A percentile compares a stretch with the other conserved stretches of the same genome.
Evolutionary conservation across 495 filamentous ascomycete species (phyloP).

Genomic region (Friedmanniomyces endolithicus): DNA sequence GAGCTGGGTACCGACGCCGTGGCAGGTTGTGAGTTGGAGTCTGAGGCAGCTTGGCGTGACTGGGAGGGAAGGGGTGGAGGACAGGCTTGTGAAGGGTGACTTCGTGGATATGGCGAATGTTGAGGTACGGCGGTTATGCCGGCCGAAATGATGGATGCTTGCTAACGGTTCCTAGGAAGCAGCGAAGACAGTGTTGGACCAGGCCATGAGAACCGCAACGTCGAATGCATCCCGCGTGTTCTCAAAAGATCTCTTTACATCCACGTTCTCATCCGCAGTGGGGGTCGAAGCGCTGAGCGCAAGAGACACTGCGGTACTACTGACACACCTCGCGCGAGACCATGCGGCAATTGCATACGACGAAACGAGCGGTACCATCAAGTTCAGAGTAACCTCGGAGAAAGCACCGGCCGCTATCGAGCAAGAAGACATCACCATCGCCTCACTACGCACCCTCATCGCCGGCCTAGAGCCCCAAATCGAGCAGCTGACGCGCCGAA

Average conservation of each 20-base stretch:
- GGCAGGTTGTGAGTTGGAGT: constrained; percentile 62
- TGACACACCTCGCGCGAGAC: constrained; percentile 29
- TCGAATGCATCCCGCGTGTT: constrained; percentile 21
- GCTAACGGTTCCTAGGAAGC: constrained; percentile 17
- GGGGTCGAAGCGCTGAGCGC: constrained; percentile 5
- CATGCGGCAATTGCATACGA: constrained; percentile 22
- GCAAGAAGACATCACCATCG: constrained; percentile 65
- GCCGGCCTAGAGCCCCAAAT: constrained; percentile 38
- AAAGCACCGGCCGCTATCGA: constrained; percentile 44
- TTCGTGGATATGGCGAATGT: constrained; percentile 51
- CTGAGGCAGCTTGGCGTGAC: constrained; percentile 55
- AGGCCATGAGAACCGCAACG: constrained; percentile 16
- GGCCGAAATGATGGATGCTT: background rate
- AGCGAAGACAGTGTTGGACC: constrained; percentile 21
- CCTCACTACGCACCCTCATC: constrained; percentile 42
- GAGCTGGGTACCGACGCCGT: constrained; percentile 42
- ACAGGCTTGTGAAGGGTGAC: constrained; percentile 38
- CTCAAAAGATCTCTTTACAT: constrained; percentile 12
- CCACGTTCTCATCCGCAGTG: constrained; percentile 15
- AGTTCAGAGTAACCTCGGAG: constrained; percentile 45
- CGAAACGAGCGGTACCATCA: constrained; percentile 44
- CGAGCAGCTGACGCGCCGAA: constrained; percentile 31
- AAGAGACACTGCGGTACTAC: constrained; percentile 23
- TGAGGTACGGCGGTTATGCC: constrained; percentile 32
- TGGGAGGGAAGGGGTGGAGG: constrained; percentile 36